These are phyloP conservation scores for Penicillium roqueforti DNA, from an alignment of 495 filamentous ascomycete genomes.

Conservation along the genomic window DNA sequence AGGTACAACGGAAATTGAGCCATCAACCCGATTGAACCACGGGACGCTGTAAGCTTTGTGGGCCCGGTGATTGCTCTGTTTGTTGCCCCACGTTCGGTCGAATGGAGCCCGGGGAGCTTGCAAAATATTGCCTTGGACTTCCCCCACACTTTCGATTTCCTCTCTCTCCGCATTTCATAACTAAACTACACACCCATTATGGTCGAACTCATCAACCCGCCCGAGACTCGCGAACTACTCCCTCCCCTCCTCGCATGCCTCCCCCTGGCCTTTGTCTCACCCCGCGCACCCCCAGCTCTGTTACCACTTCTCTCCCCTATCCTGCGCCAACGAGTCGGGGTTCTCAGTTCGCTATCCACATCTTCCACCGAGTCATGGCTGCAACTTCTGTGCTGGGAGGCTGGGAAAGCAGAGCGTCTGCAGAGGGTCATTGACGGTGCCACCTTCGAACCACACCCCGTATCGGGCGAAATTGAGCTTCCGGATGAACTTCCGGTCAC, in stretches of 20 bases:
- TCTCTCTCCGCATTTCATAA: conserved; percentile 3
- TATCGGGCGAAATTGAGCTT: conserved; percentile 85
- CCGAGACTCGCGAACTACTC: conserved; percentile 61
- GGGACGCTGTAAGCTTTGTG: conserved; percentile 8
- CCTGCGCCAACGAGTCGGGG: conserved; percentile 79
- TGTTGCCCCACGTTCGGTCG: conserved; percentile 29
- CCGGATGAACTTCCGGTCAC: conserved; percentile 57
- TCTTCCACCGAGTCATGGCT: conserved; percentile 78
- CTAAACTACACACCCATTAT: conserved; percentile 20
- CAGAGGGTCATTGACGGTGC: conserved; percentile 60
- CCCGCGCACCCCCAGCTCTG: conserved; percentile 69
- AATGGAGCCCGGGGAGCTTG: conserved; percentile 22
- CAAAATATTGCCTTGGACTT: neutral
- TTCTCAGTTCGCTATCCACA: conserved; percentile 54
- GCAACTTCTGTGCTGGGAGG: conserved; percentile 80
- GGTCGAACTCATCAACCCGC: conserved; percentile 57
- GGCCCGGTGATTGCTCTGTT: conserved; percentile 16
- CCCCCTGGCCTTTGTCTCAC: conserved; percentile 76
- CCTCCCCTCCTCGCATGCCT: conserved; percentile 78
- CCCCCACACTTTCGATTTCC: neutral
- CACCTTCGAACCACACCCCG: conserved; percentile 80
- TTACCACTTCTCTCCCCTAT: conserved; percentile 85
- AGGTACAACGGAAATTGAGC: neutral
- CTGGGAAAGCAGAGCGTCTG: conserved; percentile 61
- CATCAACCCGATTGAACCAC: neutral